Evolutionary conservation across 768 basidiomycete species (phyloP).

Genomic region (Crucibulum laeve): DNA sequence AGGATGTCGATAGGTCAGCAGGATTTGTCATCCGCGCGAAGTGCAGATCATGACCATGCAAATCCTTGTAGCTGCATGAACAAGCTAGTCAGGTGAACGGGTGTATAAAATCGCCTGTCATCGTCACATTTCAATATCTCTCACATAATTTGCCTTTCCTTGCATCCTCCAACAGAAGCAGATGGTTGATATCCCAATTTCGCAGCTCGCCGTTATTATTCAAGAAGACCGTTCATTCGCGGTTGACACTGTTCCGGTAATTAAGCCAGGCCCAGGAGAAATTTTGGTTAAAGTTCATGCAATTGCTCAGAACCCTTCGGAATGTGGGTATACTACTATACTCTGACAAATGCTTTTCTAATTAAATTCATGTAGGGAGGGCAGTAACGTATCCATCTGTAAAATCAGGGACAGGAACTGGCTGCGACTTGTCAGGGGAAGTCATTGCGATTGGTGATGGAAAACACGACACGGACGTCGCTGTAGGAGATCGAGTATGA

Average conservation of each 20-base stretch:
- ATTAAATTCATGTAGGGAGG: background rate
- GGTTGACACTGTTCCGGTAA: background rate
- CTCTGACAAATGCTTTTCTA: background rate
- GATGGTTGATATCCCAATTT: background rate
- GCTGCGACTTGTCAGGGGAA: background rate
- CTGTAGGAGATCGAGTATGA: background rate
- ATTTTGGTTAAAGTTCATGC: background rate
- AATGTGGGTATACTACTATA: background rate
- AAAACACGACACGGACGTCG: background rate
- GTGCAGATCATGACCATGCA: too few species aligned
- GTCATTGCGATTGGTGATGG: background rate
- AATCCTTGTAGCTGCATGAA: too few species aligned
- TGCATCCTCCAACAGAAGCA: too few species aligned
- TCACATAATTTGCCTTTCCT: too few species aligned
- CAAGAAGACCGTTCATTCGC: background rate
- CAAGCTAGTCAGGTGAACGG: too few species aligned
- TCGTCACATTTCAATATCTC: too few species aligned
- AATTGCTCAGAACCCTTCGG: background rate
- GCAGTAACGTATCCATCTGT: background rate
- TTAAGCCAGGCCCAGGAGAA: background rate
- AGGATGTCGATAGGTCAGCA: too few species aligned
- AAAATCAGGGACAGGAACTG: background rate
- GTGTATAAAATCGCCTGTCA: too few species aligned
- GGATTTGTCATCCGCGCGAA: too few species aligned
- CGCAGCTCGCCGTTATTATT: background rate